Evolutionary conservation across 73 alveolate genomes (phyloP), one percentile per base, ranked within the genome.

Genomic region (Blepharisma stoltei): DNA sequence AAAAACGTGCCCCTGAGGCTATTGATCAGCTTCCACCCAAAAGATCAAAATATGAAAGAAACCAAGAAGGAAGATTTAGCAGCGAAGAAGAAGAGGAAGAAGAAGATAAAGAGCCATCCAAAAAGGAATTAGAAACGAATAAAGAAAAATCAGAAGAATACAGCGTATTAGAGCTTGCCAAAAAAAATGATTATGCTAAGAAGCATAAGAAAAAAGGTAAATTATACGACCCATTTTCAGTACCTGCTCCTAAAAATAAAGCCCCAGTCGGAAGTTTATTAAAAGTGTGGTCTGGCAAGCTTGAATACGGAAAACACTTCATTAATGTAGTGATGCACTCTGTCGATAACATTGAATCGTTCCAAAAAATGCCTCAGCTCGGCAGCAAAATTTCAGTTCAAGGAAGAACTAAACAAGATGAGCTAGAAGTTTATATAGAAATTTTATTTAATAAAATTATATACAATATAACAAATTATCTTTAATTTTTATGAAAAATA

Each of bases 41-140:
- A 38, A 60, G 73, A 25, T 20, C 38, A 14, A n/a, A 38, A 18
- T 60, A 60, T 25, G 73, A 60, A 14, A 20, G n/a, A 52, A 14
- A 60, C 73, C 73, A n/a, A 60, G 73, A 60, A 60, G 73, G 73
- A 14, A 60, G 46, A 25, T 60, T 60, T 25, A 60, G 73, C 5
- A 18, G 48, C 11, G 73, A 60, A n/a, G 73, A 60, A 60, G 73
- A 60, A 60, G 73, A 60, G 23, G 48, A 8, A 9, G 45, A 25
- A 11, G 73, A 60, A 20, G 46, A 9, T 4, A n/a, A 14, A 2
- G 73, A 5, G 3, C 41, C 41, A 32, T 32, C 41, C 3, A 32
- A 32, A 32, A 32, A 32, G 41, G 41, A 32, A 32, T 1, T 32
- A 32, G 41, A 32, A 32, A 32, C 0, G 41, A 32, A 32, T 32